A percentile compares a stretch with the other conserved stretches of the same genome.
These are phyloP conservation scores for Xylariaceae sp. DNA, from an alignment of 2,329 filamentous ascomycete genomes.

Conservation along the genomic window DNA sequence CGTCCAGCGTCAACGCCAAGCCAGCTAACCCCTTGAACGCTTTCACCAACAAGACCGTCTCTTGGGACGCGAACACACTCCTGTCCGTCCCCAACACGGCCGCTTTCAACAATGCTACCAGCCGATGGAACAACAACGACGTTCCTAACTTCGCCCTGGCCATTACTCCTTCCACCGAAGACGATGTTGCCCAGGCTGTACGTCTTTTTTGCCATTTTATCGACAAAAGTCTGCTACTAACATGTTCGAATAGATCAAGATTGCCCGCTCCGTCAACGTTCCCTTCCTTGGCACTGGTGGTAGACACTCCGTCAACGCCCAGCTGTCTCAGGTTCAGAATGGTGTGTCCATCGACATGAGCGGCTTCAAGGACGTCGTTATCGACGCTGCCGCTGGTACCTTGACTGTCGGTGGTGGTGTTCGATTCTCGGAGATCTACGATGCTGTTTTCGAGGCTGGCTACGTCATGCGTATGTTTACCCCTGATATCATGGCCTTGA, in stretches of 20 bases:
- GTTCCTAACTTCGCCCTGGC: neutral
- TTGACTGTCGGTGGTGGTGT: slow-evolving; percentile 49
- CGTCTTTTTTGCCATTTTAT: neutral
- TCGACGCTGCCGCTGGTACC: slow-evolving; percentile 24
- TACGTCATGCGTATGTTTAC: slow-evolving; percentile 21
- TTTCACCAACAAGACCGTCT: neutral
- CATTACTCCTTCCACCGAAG: neutral
- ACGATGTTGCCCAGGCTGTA: neutral
- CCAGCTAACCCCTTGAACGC: neutral
- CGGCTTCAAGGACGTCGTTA: slow-evolving; percentile 24
- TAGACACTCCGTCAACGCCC: slow-evolving; percentile 18
- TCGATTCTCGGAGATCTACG: slow-evolving; percentile 51
- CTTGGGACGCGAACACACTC: neutral
- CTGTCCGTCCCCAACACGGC: neutral
- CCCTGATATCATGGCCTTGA: neutral
- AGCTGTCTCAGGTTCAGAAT: slow-evolving; percentile 7
- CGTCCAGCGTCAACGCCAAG: neutral
- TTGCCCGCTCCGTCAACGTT: slow-evolving; percentile 7
- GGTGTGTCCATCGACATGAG: slow-evolving; percentile 23
- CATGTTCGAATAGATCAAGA: slow-evolving; percentile 13
- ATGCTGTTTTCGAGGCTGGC: slow-evolving; percentile 15
- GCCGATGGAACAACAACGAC: neutral
- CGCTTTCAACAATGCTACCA: neutral
- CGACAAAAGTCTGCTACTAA: neutral
- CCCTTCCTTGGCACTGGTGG: slow-evolving; percentile 21